Evolutionary conservation across 306 rosid species (phyloP), one percentile per base, ranked within the genome.

Genomic region (Fragaria nilgerrensis): DNA sequence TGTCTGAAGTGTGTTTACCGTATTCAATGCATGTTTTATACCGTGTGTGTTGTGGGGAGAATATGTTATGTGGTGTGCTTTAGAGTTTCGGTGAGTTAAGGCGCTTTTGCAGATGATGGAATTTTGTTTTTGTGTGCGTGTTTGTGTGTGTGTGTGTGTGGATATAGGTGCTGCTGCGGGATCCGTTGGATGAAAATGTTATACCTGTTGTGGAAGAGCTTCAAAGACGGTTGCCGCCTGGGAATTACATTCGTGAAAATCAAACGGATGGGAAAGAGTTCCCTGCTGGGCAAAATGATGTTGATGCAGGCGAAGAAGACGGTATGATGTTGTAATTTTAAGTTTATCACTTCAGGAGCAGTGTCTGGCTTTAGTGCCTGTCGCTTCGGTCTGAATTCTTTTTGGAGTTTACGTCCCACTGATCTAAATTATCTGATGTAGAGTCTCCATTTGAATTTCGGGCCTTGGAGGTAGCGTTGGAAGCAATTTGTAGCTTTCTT

Each of bases 391-490:
- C 43, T 75, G 59, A 50, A 37, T 63, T 74, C 17, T 68, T 73
- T 67, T 78, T 82, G 49, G 9, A 23, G 37, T 58, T 58, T 2
- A 55, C 48, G 56, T 80, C 80, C 82, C 83, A 86, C 71, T 79
- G 79, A 76, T 80, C 80, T 83, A 70, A 79, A 76, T 82, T 80
- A 62, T 86, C 81, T 78, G 70, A 73, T 88, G 84, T 77, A 94
- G 98, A 90, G 78, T 94, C 97, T 72, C 97, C 97, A n/a, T 94
- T 94, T 66, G 98, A 94, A 69, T 94, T 94, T 78, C 95, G 98
- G 44, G 97, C 96, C 47, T 81, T 94, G 79, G 98, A 94, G 88
- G 95, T 94, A 36, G 96, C 96, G 71, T 90, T 94, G 87, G 98
- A 94, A 82, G 95, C 98, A 75, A 90, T 94, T 84, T 94, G 97